These are phyloP conservation scores for Mesembryanthemum crystallinum DNA, from an alignment of 148 eudicot genomes.

Conservation along the genomic window DNA sequence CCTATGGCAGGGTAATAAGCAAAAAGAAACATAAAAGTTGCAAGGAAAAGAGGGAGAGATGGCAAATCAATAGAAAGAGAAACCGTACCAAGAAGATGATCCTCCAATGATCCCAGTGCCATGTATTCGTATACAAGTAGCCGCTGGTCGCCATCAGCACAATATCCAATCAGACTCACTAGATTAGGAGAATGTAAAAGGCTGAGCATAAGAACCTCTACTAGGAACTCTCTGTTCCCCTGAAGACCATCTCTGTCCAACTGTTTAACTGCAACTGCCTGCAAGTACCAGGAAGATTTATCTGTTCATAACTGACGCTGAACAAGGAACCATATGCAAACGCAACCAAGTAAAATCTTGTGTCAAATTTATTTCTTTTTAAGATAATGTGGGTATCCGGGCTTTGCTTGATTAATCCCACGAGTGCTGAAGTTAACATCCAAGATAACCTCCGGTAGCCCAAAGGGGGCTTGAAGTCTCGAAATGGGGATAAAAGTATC, in stretches of 20 bases:
- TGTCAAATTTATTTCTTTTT: not conserved
- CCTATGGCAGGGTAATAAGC: not conserved
- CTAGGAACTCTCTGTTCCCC: conserved; percentile 91
- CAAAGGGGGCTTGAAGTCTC: too few relatives aligned
- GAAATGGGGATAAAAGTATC: too few relatives aligned
- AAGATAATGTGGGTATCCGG: too few relatives aligned
- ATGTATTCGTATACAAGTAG: conserved; percentile 95
- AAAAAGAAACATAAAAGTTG: not conserved
- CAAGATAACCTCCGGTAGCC: too few relatives aligned
- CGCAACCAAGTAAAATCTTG: not conserved
- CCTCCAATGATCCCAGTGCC: conserved; percentile 89
- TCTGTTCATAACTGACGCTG: not conserved
- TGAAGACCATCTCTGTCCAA: conserved; percentile 95
- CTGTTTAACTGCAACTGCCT: conserved; percentile 94
- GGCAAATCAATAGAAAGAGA: conserved; percentile 3
- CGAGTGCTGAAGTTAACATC: too few relatives aligned
- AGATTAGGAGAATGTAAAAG: conserved; percentile 78
- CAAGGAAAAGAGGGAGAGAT: conserved; percentile 1
- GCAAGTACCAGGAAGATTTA: conserved; percentile 16
- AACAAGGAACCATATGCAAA: conserved; percentile 6
- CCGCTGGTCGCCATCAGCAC: conserved; percentile 97
- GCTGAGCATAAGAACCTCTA: conserved; percentile 97
- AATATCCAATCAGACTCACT: conserved; percentile 84
- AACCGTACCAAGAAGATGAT: conserved; percentile 83
- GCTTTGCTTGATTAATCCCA: too few relatives aligned